These are phyloP conservation scores for Russula griseocarnosa DNA, from an alignment of 768 basidiomycete species.

Conservation along the genomic window DNA sequence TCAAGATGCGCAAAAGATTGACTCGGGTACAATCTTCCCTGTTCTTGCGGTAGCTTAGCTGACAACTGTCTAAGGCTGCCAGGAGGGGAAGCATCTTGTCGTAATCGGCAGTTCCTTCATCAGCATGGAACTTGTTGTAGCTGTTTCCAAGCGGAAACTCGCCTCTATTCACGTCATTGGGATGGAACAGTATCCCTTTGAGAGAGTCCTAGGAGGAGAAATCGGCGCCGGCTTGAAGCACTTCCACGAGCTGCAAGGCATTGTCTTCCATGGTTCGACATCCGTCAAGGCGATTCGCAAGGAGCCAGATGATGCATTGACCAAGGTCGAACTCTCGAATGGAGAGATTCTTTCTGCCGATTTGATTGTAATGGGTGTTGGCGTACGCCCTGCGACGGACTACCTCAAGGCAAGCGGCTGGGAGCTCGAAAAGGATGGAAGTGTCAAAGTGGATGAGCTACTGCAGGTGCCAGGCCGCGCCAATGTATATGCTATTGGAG, in stretches of 20 bases:
- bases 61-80: slow-evolving; percentile 41
- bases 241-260: slow-evolving; percentile 78
- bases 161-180: slow-evolving; percentile 82
- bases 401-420: slow-evolving; percentile 71
- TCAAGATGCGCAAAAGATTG: slow-evolving; percentile 66
- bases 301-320: slow-evolving; percentile 48
- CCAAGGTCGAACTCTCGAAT: slow-evolving; percentile 43
- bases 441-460: slow-evolving; percentile 72
- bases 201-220: slow-evolving; percentile 73
- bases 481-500: slow-evolving; percentile 71
- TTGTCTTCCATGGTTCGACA: slow-evolving; percentile 77
- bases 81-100: slow-evolving; percentile 73
- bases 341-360: slow-evolving; percentile 60
- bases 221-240: slow-evolving; percentile 72
- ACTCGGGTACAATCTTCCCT: slow-evolving; percentile 48
- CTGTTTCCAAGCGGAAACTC: slow-evolving; percentile 66
- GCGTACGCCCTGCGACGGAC: slow-evolving; percentile 77
- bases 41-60: background rate
- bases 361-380: slow-evolving; percentile 80
- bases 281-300: slow-evolving; percentile 61
- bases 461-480: slow-evolving; percentile 53
- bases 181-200: slow-evolving; percentile 77
- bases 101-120: slow-evolving; percentile 91
- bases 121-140: slow-evolving; percentile 86
- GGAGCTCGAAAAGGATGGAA: slow-evolving; percentile 68